These are phyloP conservation scores for Tulasnella sp. DNA, from an alignment of 768 basidiomycete genomes.

Conservation along the genomic window DNA sequence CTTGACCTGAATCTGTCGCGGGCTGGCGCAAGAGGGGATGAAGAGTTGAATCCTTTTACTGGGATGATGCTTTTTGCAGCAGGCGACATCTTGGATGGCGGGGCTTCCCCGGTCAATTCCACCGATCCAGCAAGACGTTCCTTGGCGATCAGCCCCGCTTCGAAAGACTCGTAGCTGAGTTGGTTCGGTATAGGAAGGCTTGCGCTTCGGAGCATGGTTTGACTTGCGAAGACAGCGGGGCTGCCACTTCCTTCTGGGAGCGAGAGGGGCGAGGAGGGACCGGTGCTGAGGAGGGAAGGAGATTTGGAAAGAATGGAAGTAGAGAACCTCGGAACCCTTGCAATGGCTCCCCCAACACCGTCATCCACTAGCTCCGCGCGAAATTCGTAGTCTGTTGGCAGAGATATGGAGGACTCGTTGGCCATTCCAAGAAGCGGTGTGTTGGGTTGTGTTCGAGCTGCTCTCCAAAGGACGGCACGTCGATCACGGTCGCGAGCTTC, in stretches of 20 bases:
- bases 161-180: slow-evolving; percentile 9
- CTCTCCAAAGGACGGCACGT: not conserved
- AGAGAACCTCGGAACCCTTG: not conserved
- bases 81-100: not conserved
- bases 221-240: not conserved
- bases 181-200: not conserved
- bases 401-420: not conserved
- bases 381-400: slow-evolving; percentile 18
- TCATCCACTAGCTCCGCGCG: slow-evolving; percentile 14
- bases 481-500: not conserved
- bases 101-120: not conserved
- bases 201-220: not conserved
- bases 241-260: not conserved
- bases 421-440: not conserved
- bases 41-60: slow-evolving; percentile 9
- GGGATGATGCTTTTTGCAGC: not conserved
- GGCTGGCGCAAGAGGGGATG: not conserved
- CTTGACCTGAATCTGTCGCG: not conserved
- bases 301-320: not conserved
- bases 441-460: not conserved
- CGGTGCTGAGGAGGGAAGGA: not conserved
- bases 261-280: not conserved
- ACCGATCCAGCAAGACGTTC: slow-evolving; percentile 15
- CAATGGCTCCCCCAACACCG: slow-evolving; percentile 16
- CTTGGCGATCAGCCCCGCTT: slow-evolving; percentile 5